Evolutionary conservation across 1,284 basidiomycete genomes (phyloP), one percentile per base, ranked within the genome.

Genomic region (Boletus sp.): DNA sequence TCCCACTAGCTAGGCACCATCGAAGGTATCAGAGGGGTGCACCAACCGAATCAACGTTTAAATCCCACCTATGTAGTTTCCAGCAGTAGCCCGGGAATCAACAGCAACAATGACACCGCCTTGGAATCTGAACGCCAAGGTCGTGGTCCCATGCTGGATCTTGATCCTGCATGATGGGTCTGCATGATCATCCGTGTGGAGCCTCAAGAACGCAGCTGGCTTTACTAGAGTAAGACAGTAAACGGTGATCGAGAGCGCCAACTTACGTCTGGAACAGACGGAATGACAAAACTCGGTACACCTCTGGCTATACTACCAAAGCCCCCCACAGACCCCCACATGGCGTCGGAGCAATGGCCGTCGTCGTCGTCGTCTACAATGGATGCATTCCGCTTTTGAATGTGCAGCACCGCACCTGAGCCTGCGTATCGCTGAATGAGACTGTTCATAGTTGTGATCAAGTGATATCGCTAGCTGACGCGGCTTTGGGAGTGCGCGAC

Each of bases 71-170:
- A 99, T 82, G 70, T 99, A 99, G 70, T 84, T 92, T 63, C 96
- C 96, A 19, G 95, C 92, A 7, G 95, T 99, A 30, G 96, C 96
- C 67, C 96, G 76, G 36, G 95, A 99, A 70, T 99, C 96, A 25
- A 99, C 96, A 23, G 93, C 91, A 19, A 99, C 95, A 52, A 99
- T 95, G 55, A 99, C 94, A 46, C 96, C 96, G 34, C 95, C 96
- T 64, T 91, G 75, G 75, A 90, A 99, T 65, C 93, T 81, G 81
- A 99, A 99, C 8, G 96, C 96, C 39, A 99, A 80, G 4, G 96
- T 99, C 4, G 96, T 99, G 14, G 96, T 99, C 62, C 96, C 96
- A 71, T 99, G 96, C 62, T 94, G 88, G 56, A 99, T 94, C 78
- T 99, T 99, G 75, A 99, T 99, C 69, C 81, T 84, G 74, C 93